Conservation (phyloP, 1,284 basidiomycete genomes). For the Boletellus deceptivus region DNA sequence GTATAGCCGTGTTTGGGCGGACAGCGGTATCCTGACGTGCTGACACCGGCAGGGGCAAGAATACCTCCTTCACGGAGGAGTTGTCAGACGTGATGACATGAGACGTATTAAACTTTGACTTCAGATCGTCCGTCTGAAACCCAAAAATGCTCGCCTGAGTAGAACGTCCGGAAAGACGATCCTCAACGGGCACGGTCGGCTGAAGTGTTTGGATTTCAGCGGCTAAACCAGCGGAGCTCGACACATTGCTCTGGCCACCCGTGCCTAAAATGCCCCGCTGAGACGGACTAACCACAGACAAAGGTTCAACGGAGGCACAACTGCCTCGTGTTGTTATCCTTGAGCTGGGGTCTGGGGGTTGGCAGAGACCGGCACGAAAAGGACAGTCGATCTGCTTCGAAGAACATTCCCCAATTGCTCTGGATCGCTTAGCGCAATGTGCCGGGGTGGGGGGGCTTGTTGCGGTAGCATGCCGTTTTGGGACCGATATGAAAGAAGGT, state of each 20-base stretch:
- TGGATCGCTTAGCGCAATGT: slow-evolving; percentile 10
- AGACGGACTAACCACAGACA: not conserved
- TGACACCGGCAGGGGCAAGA: too few relatives aligned
- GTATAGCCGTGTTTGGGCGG: not conserved
- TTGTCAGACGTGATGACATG: too few relatives aligned
- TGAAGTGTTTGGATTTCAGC: not conserved
- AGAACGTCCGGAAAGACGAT: too few relatives aligned
- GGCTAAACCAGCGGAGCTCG: slow-evolving; percentile 11
- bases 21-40: too few relatives aligned
- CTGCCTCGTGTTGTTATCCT: slow-evolving; percentile 3
- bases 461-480: not conserved
- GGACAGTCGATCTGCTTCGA: not conserved
- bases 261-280: not conserved
- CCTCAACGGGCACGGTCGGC: too few relatives aligned
- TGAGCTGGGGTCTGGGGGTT: not conserved
- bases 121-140: too few relatives aligned
- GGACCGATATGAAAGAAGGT: not conserved
- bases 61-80: too few relatives aligned
- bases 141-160: too few relatives aligned
- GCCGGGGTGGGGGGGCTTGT: slow-evolving; percentile 2
- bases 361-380: not conserved
- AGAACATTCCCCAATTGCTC: not conserved
- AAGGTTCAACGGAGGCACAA: not conserved
- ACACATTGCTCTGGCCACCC: slow-evolving; percentile 5
- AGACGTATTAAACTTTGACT: too few relatives aligned